Base-by-base conservation (phyloP, 2,329 filamentous ascomycete species). In the Fusarium pseudonygamai region DNA sequence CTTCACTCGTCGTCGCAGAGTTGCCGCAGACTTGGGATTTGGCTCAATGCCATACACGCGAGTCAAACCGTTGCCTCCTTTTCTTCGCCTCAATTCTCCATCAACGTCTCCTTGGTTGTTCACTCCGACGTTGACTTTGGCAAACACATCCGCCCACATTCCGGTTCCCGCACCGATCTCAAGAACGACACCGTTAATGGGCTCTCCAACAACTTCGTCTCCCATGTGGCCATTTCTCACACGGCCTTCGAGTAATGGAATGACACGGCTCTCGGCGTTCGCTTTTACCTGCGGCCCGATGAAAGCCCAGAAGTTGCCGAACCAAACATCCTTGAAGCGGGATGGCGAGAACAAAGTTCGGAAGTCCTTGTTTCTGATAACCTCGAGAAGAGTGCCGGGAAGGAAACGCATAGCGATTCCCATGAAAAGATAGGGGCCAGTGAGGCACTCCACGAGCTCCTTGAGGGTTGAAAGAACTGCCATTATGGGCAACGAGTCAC, bases 11-110 rank as follows among this genome's bases (percentile, higher is more conserved):
- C 79, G 76, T 3, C 83, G 80, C 58, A 93, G 81, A 10, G 79
- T 79, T 1, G 78, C 78, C 71, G 91, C 88, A 60, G 88, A 87
- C 40, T 83, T 84, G 0, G 78, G 61, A 77, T 92, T 92, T 7
- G 91, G 91, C 81, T 93, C 91, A 9, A 93, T 85, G 61, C 90
- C 91, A 74, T 89, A 91, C 47, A 93, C 83, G 37, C 83, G 85
- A 37, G 80, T 84, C 61, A 88, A 72, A n/a, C 65, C 73, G 15
- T 61, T 63, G 22, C 55, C 62, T 22, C 61, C 60, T 18, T 74
- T 72, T 40, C 71, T 61, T 52, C 67, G 60, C 37, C 64, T 66
- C 37, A 74, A 22, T 20, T 82, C 69, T 79, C 64, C 71, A 42
- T 56, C 50, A 26, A 45, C 26, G 43, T 42, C 34, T 24, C 28